Percentiles rank a stretch among this genome's conserved stretches.
phyloP scores from a whole-genome alignment of 495 filamentous ascomycete species.

The Aspergillus nanangensis region DNA sequence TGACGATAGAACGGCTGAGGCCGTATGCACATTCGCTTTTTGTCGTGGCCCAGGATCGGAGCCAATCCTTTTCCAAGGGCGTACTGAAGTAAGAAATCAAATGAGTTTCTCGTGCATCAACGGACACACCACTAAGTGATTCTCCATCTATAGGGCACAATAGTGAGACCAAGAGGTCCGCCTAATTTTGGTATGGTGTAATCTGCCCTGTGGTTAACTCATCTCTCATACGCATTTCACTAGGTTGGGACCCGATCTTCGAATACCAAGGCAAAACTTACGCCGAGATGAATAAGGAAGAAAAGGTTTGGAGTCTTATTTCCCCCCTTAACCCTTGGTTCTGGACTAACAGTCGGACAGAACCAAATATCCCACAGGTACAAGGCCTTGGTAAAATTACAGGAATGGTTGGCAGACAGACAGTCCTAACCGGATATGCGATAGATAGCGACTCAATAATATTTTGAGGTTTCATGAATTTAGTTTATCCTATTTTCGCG shows the following conservation, averaged over 20 bases:
- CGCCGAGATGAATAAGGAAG: constrained; percentile 89
- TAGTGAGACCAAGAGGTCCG: constrained; percentile 53
- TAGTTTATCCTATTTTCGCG: constrained; percentile 8
- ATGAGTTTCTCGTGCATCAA: no score
- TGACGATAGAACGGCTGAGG: constrained; percentile 83
- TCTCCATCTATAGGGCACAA: constrained; percentile 36
- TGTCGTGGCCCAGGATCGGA: constrained; percentile 80
- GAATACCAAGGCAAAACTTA: constrained; percentile 94
- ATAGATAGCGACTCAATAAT: no score
- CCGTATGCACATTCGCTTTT: constrained; percentile 95
- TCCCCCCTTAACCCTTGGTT: background rate
- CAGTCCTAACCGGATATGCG: constrained; percentile 14
- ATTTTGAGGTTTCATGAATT: constrained; percentile 11
- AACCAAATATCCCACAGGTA: constrained; percentile 89
- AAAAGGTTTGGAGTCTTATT: constrained; percentile 51
- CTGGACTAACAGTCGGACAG: constrained; percentile 25
- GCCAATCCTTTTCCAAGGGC: constrained; percentile 85
- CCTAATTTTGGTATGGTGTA: constrained; percentile 70
- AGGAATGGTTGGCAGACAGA: constrained; percentile 68
- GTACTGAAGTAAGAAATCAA: constrained; percentile 54
- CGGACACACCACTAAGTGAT: no score
- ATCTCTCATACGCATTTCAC: background rate
- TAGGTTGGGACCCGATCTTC: constrained; percentile 95
- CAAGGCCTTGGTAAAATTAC: constrained; percentile 80
- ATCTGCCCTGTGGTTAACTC: background rate